Percentiles rank a stretch among this genome's conserved stretches.
These are phyloP conservation scores for Cotoneaster glaucophyllus DNA, from an alignment of 306 rosid species.

Conservation along the genomic window DNA sequence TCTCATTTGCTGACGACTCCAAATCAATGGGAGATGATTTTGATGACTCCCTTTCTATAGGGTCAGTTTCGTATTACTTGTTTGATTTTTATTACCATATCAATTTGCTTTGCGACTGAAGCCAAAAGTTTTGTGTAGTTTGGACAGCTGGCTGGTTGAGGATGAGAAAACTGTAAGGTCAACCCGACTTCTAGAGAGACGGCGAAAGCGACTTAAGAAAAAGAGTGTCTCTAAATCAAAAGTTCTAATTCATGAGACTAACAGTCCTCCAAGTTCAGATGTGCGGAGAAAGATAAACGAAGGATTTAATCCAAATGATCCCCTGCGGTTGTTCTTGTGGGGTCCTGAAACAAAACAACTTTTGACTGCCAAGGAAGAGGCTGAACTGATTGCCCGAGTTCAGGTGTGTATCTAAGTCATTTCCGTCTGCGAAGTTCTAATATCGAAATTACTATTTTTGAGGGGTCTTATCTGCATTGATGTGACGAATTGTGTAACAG, in stretches of 20 bases:
- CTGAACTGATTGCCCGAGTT: conserved; percentile 50
- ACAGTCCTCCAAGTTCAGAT: conserved; percentile 27
- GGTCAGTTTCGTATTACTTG: conserved; percentile 44
- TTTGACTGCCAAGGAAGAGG: conserved; percentile 72
- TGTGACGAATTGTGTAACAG: conserved; percentile 40
- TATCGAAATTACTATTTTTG: conserved; percentile 3
- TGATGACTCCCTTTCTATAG: conserved; percentile 31
- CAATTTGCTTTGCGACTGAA: conserved; percentile 17
- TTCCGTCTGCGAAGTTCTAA: not conserved
- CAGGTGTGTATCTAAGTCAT: conserved; percentile 47
- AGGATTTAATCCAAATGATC: conserved; percentile 56
- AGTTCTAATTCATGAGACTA: conserved; percentile 27
- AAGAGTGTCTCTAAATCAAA: conserved; percentile 46
- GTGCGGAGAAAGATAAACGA: conserved; percentile 45
- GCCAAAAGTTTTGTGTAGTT: conserved; percentile 19
- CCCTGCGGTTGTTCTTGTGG: conserved; percentile 65
- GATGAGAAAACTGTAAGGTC: conserved; percentile 55
- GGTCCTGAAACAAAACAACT: conserved; percentile 77
- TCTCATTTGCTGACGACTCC: conserved; percentile 40
- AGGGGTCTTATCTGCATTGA: conserved; percentile 26
- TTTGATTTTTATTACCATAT: conserved; percentile 10
- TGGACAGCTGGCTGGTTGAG: conserved; percentile 27
- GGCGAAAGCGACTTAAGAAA: conserved; percentile 53
- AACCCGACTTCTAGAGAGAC: conserved; percentile 59
- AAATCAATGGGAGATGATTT: conserved; percentile 25